These are phyloP conservation scores for Solanum gracilifrons DNA, from an alignment of 257 asterid species.

Conservation along the genomic window DNA sequence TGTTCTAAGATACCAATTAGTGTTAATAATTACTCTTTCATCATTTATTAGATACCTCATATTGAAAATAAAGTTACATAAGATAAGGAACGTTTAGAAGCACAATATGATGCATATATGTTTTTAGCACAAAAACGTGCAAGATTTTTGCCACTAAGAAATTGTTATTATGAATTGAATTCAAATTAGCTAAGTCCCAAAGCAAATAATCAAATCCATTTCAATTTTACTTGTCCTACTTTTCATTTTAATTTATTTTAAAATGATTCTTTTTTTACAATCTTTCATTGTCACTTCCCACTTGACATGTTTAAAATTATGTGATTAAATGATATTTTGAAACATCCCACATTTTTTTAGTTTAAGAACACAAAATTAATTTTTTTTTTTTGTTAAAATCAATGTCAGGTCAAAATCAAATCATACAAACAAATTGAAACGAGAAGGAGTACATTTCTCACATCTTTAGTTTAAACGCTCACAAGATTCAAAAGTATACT, in stretches of 20 bases:
- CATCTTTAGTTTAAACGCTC: no score
- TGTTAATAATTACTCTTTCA: neutral
- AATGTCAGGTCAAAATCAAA: no score
- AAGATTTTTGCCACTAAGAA: neutral
- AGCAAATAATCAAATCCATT: neutral
- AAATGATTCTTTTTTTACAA: neutral
- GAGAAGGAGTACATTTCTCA: no score
- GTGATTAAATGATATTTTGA: neutral
- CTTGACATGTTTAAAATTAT: neutral
- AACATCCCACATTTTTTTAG: no score
- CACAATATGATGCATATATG: neutral
- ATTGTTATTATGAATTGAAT: neutral
- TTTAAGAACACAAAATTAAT: no score
- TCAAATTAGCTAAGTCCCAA: neutral
- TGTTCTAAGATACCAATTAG: neutral
- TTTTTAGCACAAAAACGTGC: neutral
- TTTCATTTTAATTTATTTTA: neutral
- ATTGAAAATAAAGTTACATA: neutral
- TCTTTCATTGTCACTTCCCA: neutral
- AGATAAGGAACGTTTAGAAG: neutral
- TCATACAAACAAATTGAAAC: no score
- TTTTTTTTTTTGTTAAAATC: no score
- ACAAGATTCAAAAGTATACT: neutral
- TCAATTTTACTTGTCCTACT: neutral
- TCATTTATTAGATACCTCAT: neutral